phyloP scores from a whole-genome alignment of 257 asterid genomes.

The Nicotiana tabacum region DNA sequence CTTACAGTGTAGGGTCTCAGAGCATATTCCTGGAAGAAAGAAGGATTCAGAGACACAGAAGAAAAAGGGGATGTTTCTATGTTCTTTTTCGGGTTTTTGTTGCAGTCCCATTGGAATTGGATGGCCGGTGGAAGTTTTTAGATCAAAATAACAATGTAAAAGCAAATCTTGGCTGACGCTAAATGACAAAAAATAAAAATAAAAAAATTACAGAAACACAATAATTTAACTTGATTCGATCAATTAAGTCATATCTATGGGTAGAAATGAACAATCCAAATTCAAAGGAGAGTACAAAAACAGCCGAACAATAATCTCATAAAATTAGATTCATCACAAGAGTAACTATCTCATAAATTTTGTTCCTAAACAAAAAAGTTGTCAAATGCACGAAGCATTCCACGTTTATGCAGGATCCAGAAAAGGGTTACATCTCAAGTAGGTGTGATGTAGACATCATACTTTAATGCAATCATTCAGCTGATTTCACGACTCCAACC shows the following conservation, averaged over 20 bases:
- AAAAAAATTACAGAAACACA: not conserved
- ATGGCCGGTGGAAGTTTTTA: not conserved
- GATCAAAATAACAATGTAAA: not conserved
- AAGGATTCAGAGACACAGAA: not conserved
- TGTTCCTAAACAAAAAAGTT: not conserved
- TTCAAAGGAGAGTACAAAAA: not conserved
- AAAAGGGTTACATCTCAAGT: rapidly evolving
- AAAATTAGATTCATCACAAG: too few species aligned
- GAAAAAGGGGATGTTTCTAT: too few species aligned
- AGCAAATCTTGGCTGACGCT: too few species aligned
- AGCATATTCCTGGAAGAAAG: not conserved
- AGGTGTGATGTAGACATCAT: rapidly evolving
- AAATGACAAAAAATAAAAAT: too few species aligned
- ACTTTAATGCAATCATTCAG: too few species aligned
- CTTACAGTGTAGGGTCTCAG: not conserved
- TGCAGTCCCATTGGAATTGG: not conserved
- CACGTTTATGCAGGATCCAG: rapidly evolving
- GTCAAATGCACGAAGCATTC: too few species aligned
- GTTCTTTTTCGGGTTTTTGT: not conserved
- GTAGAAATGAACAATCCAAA: not conserved
- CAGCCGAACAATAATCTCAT: not conserved
- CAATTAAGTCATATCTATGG: not conserved
- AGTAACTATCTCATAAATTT: not conserved
- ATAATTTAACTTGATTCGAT: not conserved
- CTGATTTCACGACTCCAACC: too few species aligned